Conservation (phyloP, 129 eudicot species). For the Saussurea involucrata region DNA sequence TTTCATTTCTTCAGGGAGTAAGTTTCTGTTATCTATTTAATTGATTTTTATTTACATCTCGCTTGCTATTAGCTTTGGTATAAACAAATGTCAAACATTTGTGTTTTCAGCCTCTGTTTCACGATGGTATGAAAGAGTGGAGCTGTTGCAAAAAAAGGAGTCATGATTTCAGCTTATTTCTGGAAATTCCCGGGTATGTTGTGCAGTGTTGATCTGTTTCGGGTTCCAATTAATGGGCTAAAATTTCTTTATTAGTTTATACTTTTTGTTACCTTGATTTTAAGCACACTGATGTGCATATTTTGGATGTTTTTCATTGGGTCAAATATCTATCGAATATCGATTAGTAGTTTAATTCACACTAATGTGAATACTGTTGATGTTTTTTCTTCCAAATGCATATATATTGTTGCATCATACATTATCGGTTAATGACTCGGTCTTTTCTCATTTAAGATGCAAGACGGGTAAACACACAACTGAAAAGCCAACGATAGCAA, state of each 20-base stretch:
- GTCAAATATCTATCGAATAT: neutral
- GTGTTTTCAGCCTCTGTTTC: slow-evolving; percentile 80
- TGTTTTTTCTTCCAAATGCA: neutral
- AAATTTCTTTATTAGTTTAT: neutral
- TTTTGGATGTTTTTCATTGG: neutral
- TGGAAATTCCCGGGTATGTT: slow-evolving; percentile 91
- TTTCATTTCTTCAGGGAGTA: slow-evolving; percentile 61
- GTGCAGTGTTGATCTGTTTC: slow-evolving; percentile 7
- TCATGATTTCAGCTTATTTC: slow-evolving; percentile 89
- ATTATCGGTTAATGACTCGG: neutral
- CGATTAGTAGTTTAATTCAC: neutral
- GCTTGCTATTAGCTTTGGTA: neutral
- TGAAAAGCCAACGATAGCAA: slow-evolving; percentile 72
- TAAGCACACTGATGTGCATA: neutral
- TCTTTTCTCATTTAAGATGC: slow-evolving; percentile 51
- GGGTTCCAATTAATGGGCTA: neutral
- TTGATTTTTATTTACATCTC: neutral
- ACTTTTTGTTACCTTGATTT: neutral
- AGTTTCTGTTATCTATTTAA: slow-evolving; percentile 22
- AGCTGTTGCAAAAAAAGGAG: slow-evolving; percentile 98
- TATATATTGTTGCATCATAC: neutral
- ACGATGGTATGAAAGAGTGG: slow-evolving; percentile 99
- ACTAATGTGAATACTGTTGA: neutral
- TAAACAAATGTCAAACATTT: slow-evolving; percentile 2
- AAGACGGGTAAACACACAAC: slow-evolving; percentile 89